phyloP scores from a whole-genome alignment of 768 basidiomycete species.

The Nevesoporus exiguus region DNA sequence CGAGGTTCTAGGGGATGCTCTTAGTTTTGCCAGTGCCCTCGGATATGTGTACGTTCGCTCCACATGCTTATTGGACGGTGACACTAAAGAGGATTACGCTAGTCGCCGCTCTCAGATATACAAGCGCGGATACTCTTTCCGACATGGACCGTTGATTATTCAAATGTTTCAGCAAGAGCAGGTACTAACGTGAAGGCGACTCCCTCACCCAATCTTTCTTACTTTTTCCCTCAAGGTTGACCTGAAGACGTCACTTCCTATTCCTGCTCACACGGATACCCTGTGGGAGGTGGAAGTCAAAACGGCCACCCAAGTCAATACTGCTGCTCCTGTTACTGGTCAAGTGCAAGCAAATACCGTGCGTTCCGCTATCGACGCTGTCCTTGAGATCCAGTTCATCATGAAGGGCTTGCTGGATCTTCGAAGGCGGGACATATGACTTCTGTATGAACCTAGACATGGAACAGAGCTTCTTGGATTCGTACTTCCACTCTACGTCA shows the following conservation, averaged over 20 bases:
- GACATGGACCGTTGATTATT: slow-evolving; percentile 65
- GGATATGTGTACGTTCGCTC: slow-evolving; percentile 60
- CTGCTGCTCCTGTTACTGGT: slow-evolving; percentile 39
- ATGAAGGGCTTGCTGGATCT: slow-evolving; percentile 85
- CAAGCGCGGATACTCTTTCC: slow-evolving; percentile 77
- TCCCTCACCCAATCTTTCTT: not conserved
- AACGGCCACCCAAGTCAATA: slow-evolving; percentile 73
- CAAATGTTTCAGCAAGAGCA: slow-evolving; percentile 87
- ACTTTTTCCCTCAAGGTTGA: slow-evolving; percentile 50
- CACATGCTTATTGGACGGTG: not conserved
- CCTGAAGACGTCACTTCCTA: slow-evolving; percentile 68
- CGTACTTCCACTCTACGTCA: not conserved
- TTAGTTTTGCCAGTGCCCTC: slow-evolving; percentile 75
- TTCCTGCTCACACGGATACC: slow-evolving; percentile 74
- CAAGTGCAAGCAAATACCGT: slow-evolving; percentile 64
- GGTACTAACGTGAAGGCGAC: slow-evolving; percentile 35
- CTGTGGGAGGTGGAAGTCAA: slow-evolving; percentile 89
- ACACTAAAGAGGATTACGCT: slow-evolving; percentile 3
- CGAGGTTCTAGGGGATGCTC: slow-evolving; percentile 73
- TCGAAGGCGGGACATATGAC: slow-evolving; percentile 64
- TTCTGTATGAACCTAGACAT: not conserved
- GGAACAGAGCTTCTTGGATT: not conserved
- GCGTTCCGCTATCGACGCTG: slow-evolving; percentile 64
- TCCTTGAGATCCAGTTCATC: slow-evolving; percentile 74
- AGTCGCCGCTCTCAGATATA: slow-evolving; percentile 74